Conservation (phyloP, 75 land plant species). For the Gnetum montanum region DNA sequence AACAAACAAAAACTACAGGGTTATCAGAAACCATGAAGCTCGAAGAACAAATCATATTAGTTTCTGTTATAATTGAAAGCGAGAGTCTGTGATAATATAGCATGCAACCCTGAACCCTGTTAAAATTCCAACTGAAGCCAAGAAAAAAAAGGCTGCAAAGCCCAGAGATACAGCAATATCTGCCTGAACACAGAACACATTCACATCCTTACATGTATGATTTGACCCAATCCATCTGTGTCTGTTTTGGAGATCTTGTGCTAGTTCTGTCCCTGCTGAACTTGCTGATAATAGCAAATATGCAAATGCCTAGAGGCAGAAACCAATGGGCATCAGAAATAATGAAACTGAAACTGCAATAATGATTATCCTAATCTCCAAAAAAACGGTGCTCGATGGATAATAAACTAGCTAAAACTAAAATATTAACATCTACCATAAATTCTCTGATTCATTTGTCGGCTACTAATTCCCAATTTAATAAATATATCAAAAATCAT, state of each 20-base stretch:
- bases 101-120: constrained; percentile 67
- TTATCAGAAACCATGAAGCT: too few species aligned
- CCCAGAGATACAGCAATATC: constrained; percentile 53
- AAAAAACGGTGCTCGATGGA: not conserved
- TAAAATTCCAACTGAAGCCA: constrained; percentile 46
- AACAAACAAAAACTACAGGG: too few species aligned
- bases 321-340: not conserved
- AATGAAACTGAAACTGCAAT: too few species aligned
- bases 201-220: constrained; percentile 12
- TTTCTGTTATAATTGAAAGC: constrained; percentile 16
- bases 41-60: too few species aligned
- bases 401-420: constrained; percentile 3
- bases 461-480: too few species aligned
- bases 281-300: constrained; percentile 60
- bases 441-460: too few species aligned
- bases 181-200: constrained; percentile 57
- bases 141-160: constrained; percentile 62
- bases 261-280: constrained; percentile 53
- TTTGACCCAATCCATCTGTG: constrained; percentile 20
- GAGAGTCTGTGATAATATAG: constrained; percentile 37
- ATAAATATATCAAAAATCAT: too few species aligned
- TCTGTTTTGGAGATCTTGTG: constrained; percentile 28
- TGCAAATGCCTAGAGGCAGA: constrained; percentile 43
- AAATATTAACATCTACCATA: too few species aligned
- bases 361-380: not conserved